Evolutionary conservation across 106 monocot species (phyloP).

Genomic region (Xerophyta viscosa): DNA sequence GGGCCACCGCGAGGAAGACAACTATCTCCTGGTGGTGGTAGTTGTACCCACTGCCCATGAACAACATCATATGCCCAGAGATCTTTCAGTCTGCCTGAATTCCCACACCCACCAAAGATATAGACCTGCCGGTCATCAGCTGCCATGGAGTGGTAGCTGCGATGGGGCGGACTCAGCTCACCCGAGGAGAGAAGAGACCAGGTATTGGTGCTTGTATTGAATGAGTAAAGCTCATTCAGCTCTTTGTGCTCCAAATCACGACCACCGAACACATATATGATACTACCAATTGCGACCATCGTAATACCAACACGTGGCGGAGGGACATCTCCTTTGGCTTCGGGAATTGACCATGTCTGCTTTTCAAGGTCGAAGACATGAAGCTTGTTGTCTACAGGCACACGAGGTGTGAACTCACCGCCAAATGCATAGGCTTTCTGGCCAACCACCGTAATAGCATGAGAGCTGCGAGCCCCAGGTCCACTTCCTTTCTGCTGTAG

Average conservation of each 20-base stretch:
- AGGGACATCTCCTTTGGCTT: constrained; percentile 52
- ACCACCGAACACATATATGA: constrained; percentile 79
- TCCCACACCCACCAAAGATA: constrained; percentile 82
- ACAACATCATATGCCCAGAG: constrained; percentile 56
- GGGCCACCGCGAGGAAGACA: constrained; percentile 66
- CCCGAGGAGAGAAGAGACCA: constrained; percentile 67
- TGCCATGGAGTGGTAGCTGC: constrained; percentile 91
- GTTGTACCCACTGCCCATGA: constrained; percentile 33
- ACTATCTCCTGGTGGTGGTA: constrained; percentile 42
- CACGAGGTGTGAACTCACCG: constrained; percentile 82
- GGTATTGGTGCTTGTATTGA: constrained; percentile 41
- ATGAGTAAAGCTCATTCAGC: constrained; percentile 79
- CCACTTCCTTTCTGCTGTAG: constrained; percentile 50
- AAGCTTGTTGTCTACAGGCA: constrained; percentile 84
- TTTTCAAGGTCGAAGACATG: constrained; percentile 59
- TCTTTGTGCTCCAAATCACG: constrained; percentile 78
- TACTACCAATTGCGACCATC: constrained; percentile 46
- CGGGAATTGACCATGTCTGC: constrained; percentile 46
- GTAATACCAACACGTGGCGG: constrained; percentile 83
- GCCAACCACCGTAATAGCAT: constrained; percentile 61
- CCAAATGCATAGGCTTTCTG: constrained; percentile 72
- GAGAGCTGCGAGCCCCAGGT: constrained; percentile 89
- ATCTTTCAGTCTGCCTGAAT: constrained; percentile 65
- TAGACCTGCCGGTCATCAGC: constrained; percentile 45
- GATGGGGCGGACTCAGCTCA: constrained; percentile 49